These are phyloP conservation scores for Neofusicoccum cordaticola DNA, from an alignment of 2,329 filamentous ascomycete species.

Conservation along the genomic window DNA sequence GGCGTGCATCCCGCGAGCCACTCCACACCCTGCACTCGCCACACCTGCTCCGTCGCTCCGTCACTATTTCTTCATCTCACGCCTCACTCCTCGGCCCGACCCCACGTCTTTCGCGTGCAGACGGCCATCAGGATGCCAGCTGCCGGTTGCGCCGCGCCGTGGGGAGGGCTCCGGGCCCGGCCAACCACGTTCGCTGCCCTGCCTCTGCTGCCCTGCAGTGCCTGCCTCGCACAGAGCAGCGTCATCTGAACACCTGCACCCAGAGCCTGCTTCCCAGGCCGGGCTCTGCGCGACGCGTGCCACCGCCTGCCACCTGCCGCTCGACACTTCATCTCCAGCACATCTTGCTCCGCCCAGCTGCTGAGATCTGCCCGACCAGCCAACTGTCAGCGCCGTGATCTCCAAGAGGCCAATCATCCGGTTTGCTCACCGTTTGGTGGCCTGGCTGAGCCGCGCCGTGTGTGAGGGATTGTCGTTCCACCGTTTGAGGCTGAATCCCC, in stretches of 20 bases:
- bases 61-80: conserved; percentile 8
- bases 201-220: not conserved
- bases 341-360: not conserved
- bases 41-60: not conserved
- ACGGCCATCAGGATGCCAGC: not conserved
- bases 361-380: not conserved
- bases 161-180: not conserved
- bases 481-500: not conserved
- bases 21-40: not conserved
- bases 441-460: not conserved
- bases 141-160: not conserved
- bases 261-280: not conserved
- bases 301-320: not conserved
- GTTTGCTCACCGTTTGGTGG: not conserved
- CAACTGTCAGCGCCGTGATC: conserved; percentile 3
- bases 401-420: not conserved
- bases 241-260: conserved; percentile 1
- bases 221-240: not conserved
- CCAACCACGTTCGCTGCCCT: conserved; percentile 3
- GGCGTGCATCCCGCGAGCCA: not conserved
- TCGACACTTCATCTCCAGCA: conserved; percentile 13
- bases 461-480: not conserved
- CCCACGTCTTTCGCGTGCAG: not conserved
- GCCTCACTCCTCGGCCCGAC: conserved; percentile 7
- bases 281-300: not conserved